Evolutionary conservation across 371 early-diverging fungal genomes (phyloP), one percentile per base, ranked within the genome.

Genomic region (Mortierella polycephala): DNA sequence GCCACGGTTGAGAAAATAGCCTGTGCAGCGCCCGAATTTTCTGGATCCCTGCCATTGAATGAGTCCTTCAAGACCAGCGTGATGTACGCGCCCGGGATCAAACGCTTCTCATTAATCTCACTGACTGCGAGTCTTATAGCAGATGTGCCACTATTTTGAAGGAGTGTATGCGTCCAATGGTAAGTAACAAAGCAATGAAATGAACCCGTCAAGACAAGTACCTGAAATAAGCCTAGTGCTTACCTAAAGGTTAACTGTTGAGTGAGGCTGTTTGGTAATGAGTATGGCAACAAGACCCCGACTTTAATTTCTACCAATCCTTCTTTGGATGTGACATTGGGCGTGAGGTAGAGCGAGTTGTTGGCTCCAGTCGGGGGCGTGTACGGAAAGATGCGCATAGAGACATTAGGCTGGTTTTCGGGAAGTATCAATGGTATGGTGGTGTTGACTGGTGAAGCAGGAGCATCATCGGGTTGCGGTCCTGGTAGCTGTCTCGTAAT

Each of bases 1-100:
- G 88, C 86, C 30, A 89, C 87, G 0, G 87, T 84, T 12, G 89
- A 85, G 76, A 87, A 89, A 47, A 89, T 88, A 42, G 89, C 89
- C 62, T 89, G 85, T 16, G 89, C 86, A 0, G 88, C 86, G 1
- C 87, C 85, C 54, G 85, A 83, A 69, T 87, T 87, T 9, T 84
- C 83, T 9, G 84, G 61, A n/a, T 86, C 83, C 16, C 69, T 57
- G 41, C 82, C 84, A 49, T 88, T 88, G 73, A 84, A 89, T 5
- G 89, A 89, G 50, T 89, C 89, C 57, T 87, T 87, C 64, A 87
- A 84, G n/a, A 89, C 86, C 56, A 89, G 23, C 2, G 87, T 86
- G 30, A 89, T 81, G 51, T 85, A 89, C 14, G 88, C 89, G 9
- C 85, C 86, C 9, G 88, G 87, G 23, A 89, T 89, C 42, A 86